Evolutionary conservation across 2,329 filamentous ascomycete species (phyloP), one percentile per base, ranked within the genome.

Genomic region (Sporothrix variecibatus): DNA sequence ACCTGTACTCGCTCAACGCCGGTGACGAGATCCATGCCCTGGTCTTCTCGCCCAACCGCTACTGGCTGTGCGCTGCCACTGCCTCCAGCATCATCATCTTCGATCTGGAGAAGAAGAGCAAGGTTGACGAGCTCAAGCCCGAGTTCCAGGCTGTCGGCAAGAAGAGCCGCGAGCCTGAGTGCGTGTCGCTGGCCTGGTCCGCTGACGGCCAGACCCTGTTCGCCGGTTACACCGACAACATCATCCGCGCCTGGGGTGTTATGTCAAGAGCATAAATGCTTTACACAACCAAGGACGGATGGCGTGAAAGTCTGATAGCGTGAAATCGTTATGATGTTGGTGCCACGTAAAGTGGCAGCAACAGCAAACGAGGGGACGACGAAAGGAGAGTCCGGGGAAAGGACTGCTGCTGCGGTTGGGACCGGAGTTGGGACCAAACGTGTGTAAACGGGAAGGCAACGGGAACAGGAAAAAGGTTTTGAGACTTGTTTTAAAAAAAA

Each of bases 21-120:
- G 96, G 95, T 87, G 95, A 99, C 86, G 96, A 98, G 92, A 99
- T 99, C 90, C 96, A 99, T 89, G 95, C 96, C 81, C 95, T 99
- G 80, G 96, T 98, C 86, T 99, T 99, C 94, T 98, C 96, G 79
- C 96, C 96, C 84, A 99, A 99, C 94, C 93, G 96, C 86, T 99
- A 99, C 94, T 99, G 96, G 96, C 92, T 99, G 81, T 99, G 96
- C 91, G 96, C 96, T 84, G 96, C 96, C 84, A 99, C 96, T 78
- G 90, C 94, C 84, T 94, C 91, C 88, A 94, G 91, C 91, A 98
- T 99, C 91, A 98, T 98, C 91, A 98, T 99, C 91, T 99, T 99
- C 89, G 96, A 99, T 84, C 92, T 99, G 81, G 96, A 99, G 94
- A 99, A 99, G 95, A 99, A 99, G 95, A 97, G 92, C 93, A 98